Evolutionary conservation across 441 rosid genomes (phyloP).

Genomic region (Aleurites moluccanus): DNA sequence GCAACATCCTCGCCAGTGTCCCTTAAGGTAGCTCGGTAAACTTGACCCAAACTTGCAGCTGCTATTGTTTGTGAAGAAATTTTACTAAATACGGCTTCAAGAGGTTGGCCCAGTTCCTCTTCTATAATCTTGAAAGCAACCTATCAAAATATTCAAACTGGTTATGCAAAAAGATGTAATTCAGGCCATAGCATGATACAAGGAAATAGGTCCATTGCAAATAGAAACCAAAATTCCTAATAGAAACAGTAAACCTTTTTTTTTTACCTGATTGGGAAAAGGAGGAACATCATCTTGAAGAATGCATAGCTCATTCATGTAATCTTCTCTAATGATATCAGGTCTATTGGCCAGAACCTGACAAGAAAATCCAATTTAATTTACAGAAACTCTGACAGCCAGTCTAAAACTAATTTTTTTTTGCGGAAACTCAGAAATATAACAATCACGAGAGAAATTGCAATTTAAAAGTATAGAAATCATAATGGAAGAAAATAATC

Average conservation of each 20-base stretch:
- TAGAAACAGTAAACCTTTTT: background rate
- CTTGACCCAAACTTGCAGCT: constrained; percentile 98
- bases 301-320: constrained; percentile 95
- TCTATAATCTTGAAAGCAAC: constrained; percentile 88
- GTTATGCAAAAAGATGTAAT: constrained; percentile 23
- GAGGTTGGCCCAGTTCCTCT: constrained; percentile 88
- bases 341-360: constrained; percentile 95
- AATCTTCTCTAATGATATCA: constrained; percentile 92
- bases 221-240: background rate
- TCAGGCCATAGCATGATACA: background rate
- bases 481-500: background rate
- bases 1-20: constrained; percentile 94
- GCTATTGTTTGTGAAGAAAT: constrained; percentile 87
- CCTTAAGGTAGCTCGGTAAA: constrained; percentile 89
- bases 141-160: constrained; percentile 37
- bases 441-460: background rate
- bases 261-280: constrained; percentile 74
- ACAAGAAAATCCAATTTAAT: constrained; percentile 13
- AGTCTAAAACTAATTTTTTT: background rate
- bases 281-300: constrained; percentile 97
- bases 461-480: background rate
- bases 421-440: background rate
- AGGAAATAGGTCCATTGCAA: background rate
- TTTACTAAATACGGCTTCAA: constrained; percentile 83
- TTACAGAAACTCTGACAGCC: background rate